A percentile compares a stretch with the other conserved stretches of the same genome.
Conservation (phyloP, 106 monocot species). For the Chionographis japonica region DNA sequence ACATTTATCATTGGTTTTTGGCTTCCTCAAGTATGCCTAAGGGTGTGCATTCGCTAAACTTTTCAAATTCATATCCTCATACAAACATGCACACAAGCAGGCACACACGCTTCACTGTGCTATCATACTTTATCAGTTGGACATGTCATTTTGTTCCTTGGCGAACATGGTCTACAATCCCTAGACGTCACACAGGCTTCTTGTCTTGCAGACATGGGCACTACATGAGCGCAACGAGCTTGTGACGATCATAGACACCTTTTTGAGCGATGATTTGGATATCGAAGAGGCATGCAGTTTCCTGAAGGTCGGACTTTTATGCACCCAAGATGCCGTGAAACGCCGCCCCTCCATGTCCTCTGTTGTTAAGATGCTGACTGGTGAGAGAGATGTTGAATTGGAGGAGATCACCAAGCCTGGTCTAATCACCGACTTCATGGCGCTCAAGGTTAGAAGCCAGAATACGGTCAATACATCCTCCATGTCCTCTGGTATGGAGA, state of each 20-base stretch:
- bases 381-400: conserved; percentile 12
- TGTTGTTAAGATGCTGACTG: conserved; percentile 50
- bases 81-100: too few species aligned
- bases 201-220: conserved; percentile 50
- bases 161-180: conserved; percentile 4
- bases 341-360: conserved; percentile 53
- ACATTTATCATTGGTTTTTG: too few species aligned
- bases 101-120: too few species aligned
- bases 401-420: conserved; percentile 48
- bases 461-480: conserved; percentile 3
- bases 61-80: too few species aligned
- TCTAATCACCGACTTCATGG: conserved; percentile 62
- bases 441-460: conserved; percentile 38
- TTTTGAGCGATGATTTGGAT: conserved; percentile 42
- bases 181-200: conserved; percentile 20
- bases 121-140: too few species aligned
- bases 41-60: too few species aligned
- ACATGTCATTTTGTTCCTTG: too few species aligned
- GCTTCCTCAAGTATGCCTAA: too few species aligned
- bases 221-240: conserved; percentile 36
- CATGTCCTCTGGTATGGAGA: neutral
- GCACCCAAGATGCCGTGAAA: conserved; percentile 56
- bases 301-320: conserved; percentile 58
- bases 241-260: conserved; percentile 36
- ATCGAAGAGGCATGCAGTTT: conserved; percentile 46